Percentiles rank a stretch among this genome's conserved stretches.
Evolutionary conservation across 2,329 filamentous ascomycete genomes (phyloP).

Genomic region (Dactylellina haptotyla): DNA sequence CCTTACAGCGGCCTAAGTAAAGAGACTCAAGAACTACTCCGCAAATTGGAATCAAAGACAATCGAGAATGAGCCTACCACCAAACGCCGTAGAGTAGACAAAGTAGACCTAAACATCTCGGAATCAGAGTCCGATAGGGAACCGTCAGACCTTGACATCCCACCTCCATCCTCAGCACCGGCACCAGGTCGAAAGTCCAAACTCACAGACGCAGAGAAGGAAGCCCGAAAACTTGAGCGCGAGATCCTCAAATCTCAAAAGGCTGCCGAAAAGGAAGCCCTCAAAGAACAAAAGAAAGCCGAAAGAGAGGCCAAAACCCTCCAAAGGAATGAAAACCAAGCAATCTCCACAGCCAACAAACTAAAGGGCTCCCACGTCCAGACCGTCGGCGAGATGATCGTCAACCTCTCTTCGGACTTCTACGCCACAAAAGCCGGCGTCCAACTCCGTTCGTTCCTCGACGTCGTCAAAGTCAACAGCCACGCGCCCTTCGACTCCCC

Average conservation of each 20-base stretch:
- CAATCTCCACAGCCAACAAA: constrained; percentile 76
- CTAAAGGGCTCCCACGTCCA: constrained; percentile 77
- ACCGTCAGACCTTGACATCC: not conserved
- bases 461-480: constrained; percentile 65
- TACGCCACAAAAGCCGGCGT: constrained; percentile 63
- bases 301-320: constrained; percentile 74
- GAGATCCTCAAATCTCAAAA: constrained; percentile 64
- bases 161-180: not conserved
- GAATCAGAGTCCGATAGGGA: constrained; percentile 4
- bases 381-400: constrained; percentile 79
- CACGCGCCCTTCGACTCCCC: constrained; percentile 50
- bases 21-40: constrained; percentile 5
- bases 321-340: constrained; percentile 53
- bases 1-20: constrained; percentile 1
- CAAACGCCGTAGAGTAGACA: constrained; percentile 38
- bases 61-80: constrained; percentile 12
- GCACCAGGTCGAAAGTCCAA: constrained; percentile 63
- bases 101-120: constrained; percentile 28
- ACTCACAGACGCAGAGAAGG: constrained; percentile 68
- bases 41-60: not conserved
- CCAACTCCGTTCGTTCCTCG: constrained; percentile 67
- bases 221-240: constrained; percentile 57
- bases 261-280: constrained; percentile 67
- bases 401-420: constrained; percentile 72
- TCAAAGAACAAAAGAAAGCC: constrained; percentile 70